Conservation (phyloP, 2,329 filamentous ascomycete species). For the Epichloe gansuensis region DNA sequence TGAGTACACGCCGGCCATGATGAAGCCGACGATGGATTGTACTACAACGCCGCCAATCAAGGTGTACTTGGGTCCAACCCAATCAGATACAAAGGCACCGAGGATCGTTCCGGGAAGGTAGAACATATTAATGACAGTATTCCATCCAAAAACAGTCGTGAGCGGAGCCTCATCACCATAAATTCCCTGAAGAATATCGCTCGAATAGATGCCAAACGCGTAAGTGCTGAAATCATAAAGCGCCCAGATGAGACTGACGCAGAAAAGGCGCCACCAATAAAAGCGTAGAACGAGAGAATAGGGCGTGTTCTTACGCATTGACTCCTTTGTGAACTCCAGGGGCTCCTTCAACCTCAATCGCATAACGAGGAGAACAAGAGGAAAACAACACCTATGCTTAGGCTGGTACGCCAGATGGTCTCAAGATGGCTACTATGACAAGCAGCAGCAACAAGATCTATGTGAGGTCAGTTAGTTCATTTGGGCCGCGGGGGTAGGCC, state of each 20-base stretch:
- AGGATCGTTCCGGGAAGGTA: constrained; percentile 73
- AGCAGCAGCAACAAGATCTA: constrained; percentile 41
- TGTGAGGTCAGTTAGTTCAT: background rate
- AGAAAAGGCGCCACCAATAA: constrained; percentile 60
- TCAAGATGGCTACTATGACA: constrained; percentile 50
- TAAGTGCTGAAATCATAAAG: constrained; percentile 84
- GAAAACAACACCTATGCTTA: constrained; percentile 71
- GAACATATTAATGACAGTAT: constrained; percentile 77
- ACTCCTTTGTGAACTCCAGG: constrained; percentile 61
- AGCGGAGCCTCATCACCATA: constrained; percentile 48
- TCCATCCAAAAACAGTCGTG: constrained; percentile 78
- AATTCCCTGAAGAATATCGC: constrained; percentile 57
- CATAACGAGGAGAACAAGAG: constrained; percentile 56
- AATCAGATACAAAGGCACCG: constrained; percentile 67
- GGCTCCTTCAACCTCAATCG: constrained; percentile 67
- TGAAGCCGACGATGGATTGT: constrained; percentile 72
- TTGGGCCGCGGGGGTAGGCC: too few relatives aligned
- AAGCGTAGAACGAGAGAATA: constrained; percentile 46
- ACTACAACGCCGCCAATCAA: constrained; percentile 57
- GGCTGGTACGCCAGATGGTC: constrained; percentile 69
- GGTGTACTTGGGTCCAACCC: constrained; percentile 64
- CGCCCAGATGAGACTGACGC: constrained; percentile 72
- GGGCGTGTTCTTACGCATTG: constrained; percentile 50
- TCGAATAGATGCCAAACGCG: constrained; percentile 76
- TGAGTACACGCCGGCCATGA: constrained; percentile 73